Conservation (phyloP, 768 basidiomycete species). For the Lactarius pseudohatsudake region DNA sequence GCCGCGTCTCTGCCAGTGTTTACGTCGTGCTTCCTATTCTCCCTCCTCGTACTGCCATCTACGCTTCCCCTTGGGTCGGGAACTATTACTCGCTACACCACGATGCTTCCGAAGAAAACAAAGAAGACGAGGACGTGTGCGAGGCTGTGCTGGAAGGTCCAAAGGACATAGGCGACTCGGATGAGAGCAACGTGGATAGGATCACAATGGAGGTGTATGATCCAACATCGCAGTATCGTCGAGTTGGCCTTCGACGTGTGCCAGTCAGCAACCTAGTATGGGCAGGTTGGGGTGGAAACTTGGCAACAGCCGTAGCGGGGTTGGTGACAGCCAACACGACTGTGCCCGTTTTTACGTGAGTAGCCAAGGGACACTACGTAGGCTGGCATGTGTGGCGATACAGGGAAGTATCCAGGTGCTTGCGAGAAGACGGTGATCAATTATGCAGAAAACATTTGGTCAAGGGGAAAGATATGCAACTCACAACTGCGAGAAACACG, state of each 20-base stretch:
- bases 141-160: conserved; percentile 15
- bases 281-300: not conserved
- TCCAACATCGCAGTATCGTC: conserved; percentile 31
- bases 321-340: conserved; percentile 32
- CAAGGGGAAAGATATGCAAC: no score
- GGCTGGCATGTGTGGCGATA: conserved; percentile 32
- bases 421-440: conserved; percentile 25
- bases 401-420: conserved; percentile 33
- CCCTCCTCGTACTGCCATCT: no score
- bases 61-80: no score
- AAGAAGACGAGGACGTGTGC: conserved; percentile 27
- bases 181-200: conserved; percentile 25
- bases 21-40: no score
- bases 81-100: no score
- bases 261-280: not conserved
- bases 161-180: conserved; percentile 30
- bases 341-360: conserved; percentile 29
- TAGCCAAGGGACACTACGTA: conserved; percentile 28
- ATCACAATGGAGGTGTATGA: conserved; percentile 32
- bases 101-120: conserved; percentile 32
- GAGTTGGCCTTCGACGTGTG: conserved; percentile 26
- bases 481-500: no score
- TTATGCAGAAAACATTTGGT: not conserved
- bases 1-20: no score
- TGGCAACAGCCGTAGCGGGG: no score